Base-by-base conservation (phyloP, 495 filamentous ascomycete genomes). In the Oleoguttula mirabilis region DNA sequence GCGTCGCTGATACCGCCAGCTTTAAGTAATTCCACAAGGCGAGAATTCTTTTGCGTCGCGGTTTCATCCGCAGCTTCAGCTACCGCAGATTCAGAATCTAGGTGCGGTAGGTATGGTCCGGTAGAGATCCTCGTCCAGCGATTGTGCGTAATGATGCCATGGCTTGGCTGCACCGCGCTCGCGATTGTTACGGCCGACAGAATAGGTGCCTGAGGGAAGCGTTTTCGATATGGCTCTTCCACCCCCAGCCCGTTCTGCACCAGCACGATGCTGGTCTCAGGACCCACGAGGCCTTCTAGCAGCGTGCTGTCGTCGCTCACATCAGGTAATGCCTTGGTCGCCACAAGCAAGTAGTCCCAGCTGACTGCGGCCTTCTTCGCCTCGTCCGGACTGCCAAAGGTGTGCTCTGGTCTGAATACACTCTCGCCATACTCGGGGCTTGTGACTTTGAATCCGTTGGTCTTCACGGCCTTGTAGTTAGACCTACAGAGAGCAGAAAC, bases 181-280 rank as follows among this genome's bases (percentile, higher is more conserved):
- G 71, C 59, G 50, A 72, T 73, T 14, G 68, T 64, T 0, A 69
- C 69, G 25, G 53, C 58, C 50, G 62, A 67, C 15, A 73, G 22
- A 30, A 71, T 34, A 31, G 68, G 52, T 32, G 70, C 70, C 4
- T 43, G 34, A 0, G 71, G 69, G 44, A 68, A 75, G n/a, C 48
- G 40, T 5, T 45, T 35, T 1, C 57, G 48, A 39, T 67, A 68
- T 35, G 65, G 62, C 10, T 65, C 59, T 51, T 76, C 71, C 46
- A 73, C 71, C 10, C 62, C 64, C 36, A 76, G 66, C 6, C 73
- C 71, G 51, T 76, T 76, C 53, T 76, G 73, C 10, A 72, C 40
- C 2, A 76, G 57, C 41, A 72, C 69, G 32, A 76, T 66, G 0
- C 58, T 51, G 0, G 71, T 75, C 24, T 54, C 25, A 28, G 25